Percentiles rank a stretch among this genome's conserved stretches.
Conservation (phyloP, 768 basidiomycete species). For the Megacollybia marginata region DNA sequence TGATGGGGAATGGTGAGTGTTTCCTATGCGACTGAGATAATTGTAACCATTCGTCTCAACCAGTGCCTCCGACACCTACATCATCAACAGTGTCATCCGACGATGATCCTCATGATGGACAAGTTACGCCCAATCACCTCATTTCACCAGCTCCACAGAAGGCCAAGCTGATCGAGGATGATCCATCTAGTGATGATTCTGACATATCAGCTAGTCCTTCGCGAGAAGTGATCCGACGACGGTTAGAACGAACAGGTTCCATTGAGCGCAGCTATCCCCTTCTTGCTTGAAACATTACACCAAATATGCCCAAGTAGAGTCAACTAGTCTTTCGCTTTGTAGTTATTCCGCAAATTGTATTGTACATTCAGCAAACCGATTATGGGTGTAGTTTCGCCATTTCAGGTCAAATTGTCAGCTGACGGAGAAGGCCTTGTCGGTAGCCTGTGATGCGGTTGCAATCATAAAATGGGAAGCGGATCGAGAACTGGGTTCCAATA, state of each 20-base stretch:
- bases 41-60: neutral
- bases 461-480: no score
- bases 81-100: conserved; percentile 44
- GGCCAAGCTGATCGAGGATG: conserved; percentile 20
- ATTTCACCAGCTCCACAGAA: conserved; percentile 53
- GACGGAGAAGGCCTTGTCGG: no score
- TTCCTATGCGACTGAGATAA: neutral
- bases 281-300: no score
- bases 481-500: no score
- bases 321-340: no score
- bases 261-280: neutral
- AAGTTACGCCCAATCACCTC: conserved; percentile 64
- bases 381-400: no score
- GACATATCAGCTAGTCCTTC: conserved; percentile 36
- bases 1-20: neutral
- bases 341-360: no score
- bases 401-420: no score
- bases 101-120: conserved; percentile 55
- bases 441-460: no score
- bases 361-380: no score
- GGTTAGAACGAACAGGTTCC: conserved; percentile 27
- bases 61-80: neutral
- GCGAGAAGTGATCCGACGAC: conserved; percentile 33
- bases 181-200: conserved; percentile 41
- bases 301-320: no score